A percentile compares a stretch with the other conserved stretches of the same genome.
phyloP scores from a whole-genome alignment of 1,284 basidiomycete genomes.

The Leccinum angustisporum region DNA sequence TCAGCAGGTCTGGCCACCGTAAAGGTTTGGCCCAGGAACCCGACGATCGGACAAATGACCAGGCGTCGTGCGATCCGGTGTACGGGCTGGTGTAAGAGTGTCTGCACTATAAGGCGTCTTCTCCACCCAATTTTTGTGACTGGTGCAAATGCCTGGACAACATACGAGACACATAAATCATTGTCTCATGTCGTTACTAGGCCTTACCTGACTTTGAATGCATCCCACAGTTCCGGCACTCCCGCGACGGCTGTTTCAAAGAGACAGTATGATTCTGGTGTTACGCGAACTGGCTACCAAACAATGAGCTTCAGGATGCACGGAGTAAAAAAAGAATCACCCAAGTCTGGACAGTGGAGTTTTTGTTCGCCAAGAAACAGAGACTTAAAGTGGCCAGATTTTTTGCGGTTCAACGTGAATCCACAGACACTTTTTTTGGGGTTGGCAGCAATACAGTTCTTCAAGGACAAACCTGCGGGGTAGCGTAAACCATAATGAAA shows the following conservation, averaged over 20 bases:
- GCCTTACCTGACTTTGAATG: constrained; percentile 86
- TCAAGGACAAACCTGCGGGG: constrained; percentile 76
- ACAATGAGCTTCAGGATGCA: constrained; percentile 7
- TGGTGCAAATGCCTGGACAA: constrained; percentile 69
- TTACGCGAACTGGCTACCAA: constrained; percentile 79
- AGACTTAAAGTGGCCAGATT: constrained; percentile 91
- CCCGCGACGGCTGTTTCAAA: constrained; percentile 87
- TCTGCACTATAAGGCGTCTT: constrained; percentile 80
- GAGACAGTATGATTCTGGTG: constrained; percentile 87
- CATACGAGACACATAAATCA: constrained; percentile 15
- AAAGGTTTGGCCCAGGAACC: constrained; percentile 64
- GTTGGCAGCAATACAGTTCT: constrained; percentile 90
- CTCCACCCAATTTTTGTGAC: constrained; percentile 70
- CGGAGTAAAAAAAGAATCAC: constrained; percentile 39
- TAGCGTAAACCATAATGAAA: not conserved
- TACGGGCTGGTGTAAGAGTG: constrained; percentile 72
- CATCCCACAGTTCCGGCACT: constrained; percentile 89
- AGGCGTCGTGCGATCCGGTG: constrained; percentile 70
- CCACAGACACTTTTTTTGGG: constrained; percentile 95
- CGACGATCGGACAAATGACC: constrained; percentile 74
- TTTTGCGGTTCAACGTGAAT: constrained; percentile 88
- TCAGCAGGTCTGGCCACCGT: constrained; percentile 50
- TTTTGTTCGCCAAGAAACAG: constrained; percentile 92
- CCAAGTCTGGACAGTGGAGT: no score
- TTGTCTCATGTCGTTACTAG: not conserved